Evolutionary conservation across 2,329 filamentous ascomycete genomes (phyloP).

Genomic region (Beauveria sp.): DNA sequence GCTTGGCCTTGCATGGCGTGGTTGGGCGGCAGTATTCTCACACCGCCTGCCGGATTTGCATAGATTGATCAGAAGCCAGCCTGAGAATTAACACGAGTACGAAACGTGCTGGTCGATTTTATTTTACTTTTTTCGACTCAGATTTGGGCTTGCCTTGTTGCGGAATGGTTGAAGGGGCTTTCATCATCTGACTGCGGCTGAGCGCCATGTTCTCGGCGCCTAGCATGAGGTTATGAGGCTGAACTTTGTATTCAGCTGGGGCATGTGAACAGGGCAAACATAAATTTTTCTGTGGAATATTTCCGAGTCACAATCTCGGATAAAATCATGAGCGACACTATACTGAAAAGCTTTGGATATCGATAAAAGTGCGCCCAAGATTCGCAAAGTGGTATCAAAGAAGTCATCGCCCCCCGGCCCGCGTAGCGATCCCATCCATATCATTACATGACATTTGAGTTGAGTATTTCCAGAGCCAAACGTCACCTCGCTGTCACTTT

Average conservation of each 20-base stretch:
- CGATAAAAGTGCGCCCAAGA: not conserved
- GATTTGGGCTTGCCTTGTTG: not conserved
- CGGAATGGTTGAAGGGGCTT: not conserved
- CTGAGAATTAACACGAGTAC: not conserved
- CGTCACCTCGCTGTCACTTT: no score
- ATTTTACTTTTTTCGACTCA: not conserved
- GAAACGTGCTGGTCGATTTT: not conserved
- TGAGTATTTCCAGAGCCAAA: not conserved
- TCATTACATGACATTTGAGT: not conserved
- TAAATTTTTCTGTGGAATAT: no score
- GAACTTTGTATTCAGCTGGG: not conserved
- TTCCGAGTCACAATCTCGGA: not conserved
- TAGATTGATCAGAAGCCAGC: no score
- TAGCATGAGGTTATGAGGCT: not conserved
- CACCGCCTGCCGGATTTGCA: constrained; percentile 8
- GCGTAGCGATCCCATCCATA: not conserved
- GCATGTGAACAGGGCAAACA: not conserved
- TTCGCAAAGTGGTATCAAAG: constrained; percentile 10
- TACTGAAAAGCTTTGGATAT: not conserved
- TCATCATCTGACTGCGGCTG: not conserved
- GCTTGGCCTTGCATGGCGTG: not conserved
- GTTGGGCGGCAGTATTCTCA: constrained; percentile 7
- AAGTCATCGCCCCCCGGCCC: not conserved
- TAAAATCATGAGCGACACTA: not conserved
- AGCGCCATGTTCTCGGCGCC: constrained; percentile 4